Conservation (phyloP, 768 basidiomycete species). For the Hypholoma fasciculare region DNA sequence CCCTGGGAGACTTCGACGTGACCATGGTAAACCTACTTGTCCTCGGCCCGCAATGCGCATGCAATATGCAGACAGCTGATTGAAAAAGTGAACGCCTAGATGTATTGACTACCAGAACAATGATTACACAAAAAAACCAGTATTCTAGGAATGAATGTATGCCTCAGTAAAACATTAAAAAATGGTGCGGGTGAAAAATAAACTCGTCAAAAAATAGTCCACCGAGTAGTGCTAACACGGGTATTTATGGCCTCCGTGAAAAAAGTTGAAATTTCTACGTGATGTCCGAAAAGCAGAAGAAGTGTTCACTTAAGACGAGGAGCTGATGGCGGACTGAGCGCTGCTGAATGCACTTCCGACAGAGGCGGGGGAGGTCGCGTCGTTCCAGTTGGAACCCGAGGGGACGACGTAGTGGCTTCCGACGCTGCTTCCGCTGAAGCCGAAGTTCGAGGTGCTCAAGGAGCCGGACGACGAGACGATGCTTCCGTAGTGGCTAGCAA, state of each 20-base stretch:
- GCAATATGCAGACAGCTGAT: not conserved
- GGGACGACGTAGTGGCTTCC: conserved; percentile 35
- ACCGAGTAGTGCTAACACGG: not conserved
- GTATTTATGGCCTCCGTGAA: not conserved
- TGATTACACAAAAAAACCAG: conserved; percentile 15
- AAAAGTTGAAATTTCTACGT: not conserved
- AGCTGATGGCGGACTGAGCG: conserved; percentile 21
- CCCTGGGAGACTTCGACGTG: not conserved
- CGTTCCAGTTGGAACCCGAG: conserved; percentile 41
- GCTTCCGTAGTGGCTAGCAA: conserved; percentile 31
- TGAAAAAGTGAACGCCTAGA: conserved; percentile 3
- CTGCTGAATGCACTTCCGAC: conserved; percentile 33
- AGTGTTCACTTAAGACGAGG: not conserved
- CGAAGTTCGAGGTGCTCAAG: conserved; percentile 35
- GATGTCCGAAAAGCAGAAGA: not conserved
- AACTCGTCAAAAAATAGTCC: conserved; percentile 5
- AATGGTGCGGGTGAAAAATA: conserved; percentile 4
- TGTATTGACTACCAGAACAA: conserved; percentile 15
- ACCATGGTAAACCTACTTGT: not conserved
- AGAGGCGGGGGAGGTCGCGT: conserved; percentile 21
- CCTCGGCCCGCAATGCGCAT: not conserved
- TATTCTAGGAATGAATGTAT: conserved; percentile 5
- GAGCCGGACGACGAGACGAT: conserved; percentile 35
- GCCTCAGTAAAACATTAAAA: not conserved
- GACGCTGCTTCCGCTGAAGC: conserved; percentile 37